phyloP scores from a whole-genome alignment of 2,329 filamentous ascomycete genomes.

The Fusarium euwallaceae region DNA sequence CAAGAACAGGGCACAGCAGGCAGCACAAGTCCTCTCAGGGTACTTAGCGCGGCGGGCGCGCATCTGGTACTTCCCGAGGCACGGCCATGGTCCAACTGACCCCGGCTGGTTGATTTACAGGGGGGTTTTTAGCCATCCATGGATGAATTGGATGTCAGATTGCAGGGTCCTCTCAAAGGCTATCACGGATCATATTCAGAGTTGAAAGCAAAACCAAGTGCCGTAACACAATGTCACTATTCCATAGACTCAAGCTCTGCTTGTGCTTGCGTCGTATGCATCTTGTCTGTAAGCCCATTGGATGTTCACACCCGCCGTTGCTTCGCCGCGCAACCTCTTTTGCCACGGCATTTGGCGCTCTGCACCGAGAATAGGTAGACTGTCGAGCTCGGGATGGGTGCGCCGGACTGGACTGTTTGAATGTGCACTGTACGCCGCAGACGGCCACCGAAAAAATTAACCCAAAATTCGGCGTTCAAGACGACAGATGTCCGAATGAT shows the following conservation, averaged over 20 bases:
- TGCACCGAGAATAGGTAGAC: slow-evolving; percentile 3
- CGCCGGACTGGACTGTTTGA: slow-evolving; percentile 28
- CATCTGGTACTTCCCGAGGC: slow-evolving; percentile 32
- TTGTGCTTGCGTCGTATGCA: slow-evolving; percentile 10
- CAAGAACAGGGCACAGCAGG: slow-evolving; percentile 16
- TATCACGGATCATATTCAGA: slow-evolving; percentile 16
- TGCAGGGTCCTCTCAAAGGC: slow-evolving; percentile 24
- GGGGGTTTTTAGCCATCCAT: slow-evolving; percentile 11
- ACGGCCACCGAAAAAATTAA: slow-evolving; percentile 14
- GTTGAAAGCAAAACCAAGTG: slow-evolving; percentile 6
- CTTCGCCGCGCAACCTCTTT: slow-evolving; percentile 31
- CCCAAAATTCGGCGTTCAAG: slow-evolving; percentile 25
- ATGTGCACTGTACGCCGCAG: slow-evolving; percentile 28
- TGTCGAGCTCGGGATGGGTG: slow-evolving; percentile 26
- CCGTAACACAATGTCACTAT: slow-evolving; percentile 9
- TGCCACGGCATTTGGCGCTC: slow-evolving; percentile 36
- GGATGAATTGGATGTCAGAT: slow-evolving; percentile 28
- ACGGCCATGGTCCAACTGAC: slow-evolving; percentile 24
- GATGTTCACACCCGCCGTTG: slow-evolving; percentile 12
- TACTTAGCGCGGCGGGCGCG: slow-evolving; percentile 36
- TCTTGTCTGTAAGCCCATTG: slow-evolving; percentile 22
- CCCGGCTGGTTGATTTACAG: slow-evolving; percentile 19
- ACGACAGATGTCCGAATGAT: slow-evolving; percentile 21
- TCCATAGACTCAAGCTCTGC: slow-evolving; percentile 12
- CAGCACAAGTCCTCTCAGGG: slow-evolving; percentile 19